A percentile compares a stretch with the other conserved stretches of the same genome.
Evolutionary conservation across 768 basidiomycete species (phyloP).

Genomic region (Mycena latifolia): DNA sequence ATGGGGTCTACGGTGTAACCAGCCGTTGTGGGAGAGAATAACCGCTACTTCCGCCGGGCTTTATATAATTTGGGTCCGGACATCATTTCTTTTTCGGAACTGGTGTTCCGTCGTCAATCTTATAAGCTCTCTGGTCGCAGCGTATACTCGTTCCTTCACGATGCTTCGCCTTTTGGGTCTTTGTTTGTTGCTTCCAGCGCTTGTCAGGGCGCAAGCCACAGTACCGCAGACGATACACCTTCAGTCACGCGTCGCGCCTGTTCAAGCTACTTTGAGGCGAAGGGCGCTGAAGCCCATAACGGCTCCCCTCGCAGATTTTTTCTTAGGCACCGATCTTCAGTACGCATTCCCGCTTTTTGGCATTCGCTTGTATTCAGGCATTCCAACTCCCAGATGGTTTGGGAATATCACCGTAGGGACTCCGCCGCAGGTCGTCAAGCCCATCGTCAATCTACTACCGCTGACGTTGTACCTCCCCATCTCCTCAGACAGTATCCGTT

Average conservation of each 20-base stretch:
- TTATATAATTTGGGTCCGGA: too few species aligned
- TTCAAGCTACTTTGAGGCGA: constrained; percentile 41
- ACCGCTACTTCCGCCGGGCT: too few species aligned
- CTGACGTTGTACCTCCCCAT: neutral
- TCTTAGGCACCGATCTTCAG: constrained; percentile 71
- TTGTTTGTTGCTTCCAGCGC: constrained; percentile 16
- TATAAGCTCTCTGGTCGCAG: too few species aligned
- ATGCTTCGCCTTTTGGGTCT: constrained; percentile 23
- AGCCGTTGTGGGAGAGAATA: too few species aligned
- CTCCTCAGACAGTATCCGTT: constrained; percentile 52
- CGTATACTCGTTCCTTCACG: too few species aligned
- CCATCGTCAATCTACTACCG: neutral
- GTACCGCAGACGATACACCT: constrained; percentile 29
- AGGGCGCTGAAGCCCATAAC: constrained; percentile 53
- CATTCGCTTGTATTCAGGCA: too few species aligned
- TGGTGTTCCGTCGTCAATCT: too few species aligned
- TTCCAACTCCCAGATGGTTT: too few species aligned
- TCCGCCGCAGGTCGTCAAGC: constrained; percentile 55
- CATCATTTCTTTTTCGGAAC: too few species aligned
- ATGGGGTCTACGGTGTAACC: too few species aligned
- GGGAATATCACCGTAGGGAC: constrained; percentile 67
- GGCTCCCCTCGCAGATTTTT: constrained; percentile 65
- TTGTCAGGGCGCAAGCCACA: constrained; percentile 13
- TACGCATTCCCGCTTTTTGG: too few species aligned
- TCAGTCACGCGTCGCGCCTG: constrained; percentile 32